Evolutionary conservation across 352 stramenopile species (phyloP).

Genomic region (Globisporangium paroecandrum): DNA sequence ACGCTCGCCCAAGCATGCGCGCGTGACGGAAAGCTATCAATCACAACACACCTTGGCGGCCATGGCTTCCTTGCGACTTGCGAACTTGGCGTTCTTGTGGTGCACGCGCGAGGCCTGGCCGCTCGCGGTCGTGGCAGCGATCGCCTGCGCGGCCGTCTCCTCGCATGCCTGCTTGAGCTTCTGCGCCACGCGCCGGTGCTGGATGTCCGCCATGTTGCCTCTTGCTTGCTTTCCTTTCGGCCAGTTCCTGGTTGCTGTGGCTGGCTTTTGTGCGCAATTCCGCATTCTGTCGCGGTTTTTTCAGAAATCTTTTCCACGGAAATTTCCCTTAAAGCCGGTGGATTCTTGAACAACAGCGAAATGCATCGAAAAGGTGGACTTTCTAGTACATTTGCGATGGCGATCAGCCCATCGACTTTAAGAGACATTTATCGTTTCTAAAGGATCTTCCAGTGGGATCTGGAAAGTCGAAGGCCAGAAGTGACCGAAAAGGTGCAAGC

Average conservation of each 20-base stretch:
- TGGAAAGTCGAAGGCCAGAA: neutral
- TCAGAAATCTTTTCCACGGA: neutral
- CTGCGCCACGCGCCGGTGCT: slow-evolving; percentile 65
- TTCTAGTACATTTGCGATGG: no score
- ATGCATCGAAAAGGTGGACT: no score
- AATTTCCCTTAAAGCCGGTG: neutral
- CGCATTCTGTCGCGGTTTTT: neutral
- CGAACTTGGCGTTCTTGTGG: slow-evolving; percentile 85
- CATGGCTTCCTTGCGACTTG: slow-evolving; percentile 77
- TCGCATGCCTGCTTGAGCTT: slow-evolving; percentile 78
- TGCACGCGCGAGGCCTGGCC: slow-evolving; percentile 74
- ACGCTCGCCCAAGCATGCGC: neutral
- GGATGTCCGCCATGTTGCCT: slow-evolving; percentile 49
- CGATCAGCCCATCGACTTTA: no score
- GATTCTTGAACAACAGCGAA: neutral
- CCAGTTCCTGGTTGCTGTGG: neutral
- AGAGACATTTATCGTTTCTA: no score
- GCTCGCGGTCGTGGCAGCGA: slow-evolving; percentile 62
- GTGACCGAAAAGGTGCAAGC: slow-evolving; percentile 8
- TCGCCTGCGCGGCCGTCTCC: slow-evolving; percentile 77
- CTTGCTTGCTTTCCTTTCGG: neutral
- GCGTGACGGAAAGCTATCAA: neutral
- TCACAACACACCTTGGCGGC: slow-evolving; percentile 45
- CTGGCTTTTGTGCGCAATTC: neutral
- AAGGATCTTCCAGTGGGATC: no score